These are phyloP conservation scores for Orbilia javanica DNA, from an alignment of 2,329 filamentous ascomycete species.

Conservation along the genomic window DNA sequence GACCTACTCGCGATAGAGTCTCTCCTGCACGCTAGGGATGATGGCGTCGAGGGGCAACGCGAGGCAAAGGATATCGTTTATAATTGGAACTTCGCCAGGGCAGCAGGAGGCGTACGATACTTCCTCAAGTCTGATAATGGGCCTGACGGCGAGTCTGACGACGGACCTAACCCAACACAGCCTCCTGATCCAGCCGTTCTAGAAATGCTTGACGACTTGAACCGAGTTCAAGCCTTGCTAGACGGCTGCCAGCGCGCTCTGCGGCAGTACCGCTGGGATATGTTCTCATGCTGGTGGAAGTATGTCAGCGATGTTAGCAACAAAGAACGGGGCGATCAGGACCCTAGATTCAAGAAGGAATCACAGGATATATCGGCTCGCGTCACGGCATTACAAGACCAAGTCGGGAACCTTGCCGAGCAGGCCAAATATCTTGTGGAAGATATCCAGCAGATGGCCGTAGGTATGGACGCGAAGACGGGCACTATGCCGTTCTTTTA, in stretches of 20 bases:
- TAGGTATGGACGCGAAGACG: constrained; percentile 56
- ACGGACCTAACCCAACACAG: constrained; percentile 50
- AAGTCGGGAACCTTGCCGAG: too few relatives aligned
- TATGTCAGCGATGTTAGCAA: constrained; percentile 60
- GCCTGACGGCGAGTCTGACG: too few relatives aligned
- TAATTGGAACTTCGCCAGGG: constrained; percentile 63
- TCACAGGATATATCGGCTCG: too few relatives aligned
- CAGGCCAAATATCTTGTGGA: too few relatives aligned
- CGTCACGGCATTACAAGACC: too few relatives aligned
- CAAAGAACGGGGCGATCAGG: too few relatives aligned
- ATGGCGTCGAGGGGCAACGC: constrained; percentile 63
- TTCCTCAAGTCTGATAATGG: too few relatives aligned
- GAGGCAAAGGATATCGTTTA: constrained; percentile 63
- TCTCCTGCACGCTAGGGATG: constrained; percentile 63
- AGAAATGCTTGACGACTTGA: constrained; percentile 39
- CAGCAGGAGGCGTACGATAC: constrained; percentile 60
- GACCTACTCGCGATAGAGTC: constrained; percentile 62
- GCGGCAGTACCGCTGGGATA: constrained; percentile 64
- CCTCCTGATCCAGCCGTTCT: constrained; percentile 5
- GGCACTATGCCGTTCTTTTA: constrained; percentile 62
- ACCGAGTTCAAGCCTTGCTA: constrained; percentile 43
- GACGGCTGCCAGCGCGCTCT: constrained; percentile 57
- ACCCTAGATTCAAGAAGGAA: too few relatives aligned
- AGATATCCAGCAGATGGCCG: too few relatives aligned
- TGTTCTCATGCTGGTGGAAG: constrained; percentile 67